These are phyloP conservation scores for Noccaea caerulescens DNA, from an alignment of 345 rosid genomes.

Conservation along the genomic window DNA sequence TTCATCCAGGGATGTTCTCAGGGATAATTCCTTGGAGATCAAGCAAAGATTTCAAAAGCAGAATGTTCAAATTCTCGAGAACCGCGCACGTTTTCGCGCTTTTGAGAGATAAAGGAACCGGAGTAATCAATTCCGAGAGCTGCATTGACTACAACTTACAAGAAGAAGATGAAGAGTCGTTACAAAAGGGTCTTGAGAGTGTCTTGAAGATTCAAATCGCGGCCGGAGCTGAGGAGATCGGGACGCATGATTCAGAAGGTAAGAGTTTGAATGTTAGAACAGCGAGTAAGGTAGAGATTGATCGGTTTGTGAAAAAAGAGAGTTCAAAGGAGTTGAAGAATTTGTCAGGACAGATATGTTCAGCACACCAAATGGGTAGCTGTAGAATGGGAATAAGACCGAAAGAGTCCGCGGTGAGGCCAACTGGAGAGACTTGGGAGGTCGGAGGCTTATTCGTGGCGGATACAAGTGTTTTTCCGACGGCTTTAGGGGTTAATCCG, in stretches of 20 bases:
- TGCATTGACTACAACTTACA: slow-evolving; percentile 55
- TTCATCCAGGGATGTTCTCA: slow-evolving; percentile 88
- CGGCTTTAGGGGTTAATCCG: slow-evolving; percentile 86
- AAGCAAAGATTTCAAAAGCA: slow-evolving; percentile 57
- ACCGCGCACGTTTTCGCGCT: slow-evolving; percentile 71
- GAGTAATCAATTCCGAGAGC: slow-evolving; percentile 45
- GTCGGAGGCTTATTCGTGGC: slow-evolving; percentile 73
- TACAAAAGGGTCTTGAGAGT: slow-evolving; percentile 64
- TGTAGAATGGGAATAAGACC: slow-evolving; percentile 80
- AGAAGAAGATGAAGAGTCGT: slow-evolving; percentile 53
- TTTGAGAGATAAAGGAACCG: slow-evolving; percentile 74
- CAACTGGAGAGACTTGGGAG: slow-evolving; percentile 85
- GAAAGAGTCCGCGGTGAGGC: slow-evolving; percentile 62
- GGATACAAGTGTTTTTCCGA: slow-evolving; percentile 83
- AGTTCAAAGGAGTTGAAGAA: slow-evolving; percentile 54
- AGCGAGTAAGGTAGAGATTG: slow-evolving; percentile 51
- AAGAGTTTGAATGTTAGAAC: slow-evolving; percentile 57
- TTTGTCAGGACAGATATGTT: slow-evolving; percentile 55
- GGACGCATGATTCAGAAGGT: slow-evolving; percentile 65
- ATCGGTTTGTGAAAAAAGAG: slow-evolving; percentile 68
- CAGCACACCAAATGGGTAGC: slow-evolving; percentile 96
- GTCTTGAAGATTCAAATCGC: slow-evolving; percentile 68
- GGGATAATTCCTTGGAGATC: slow-evolving; percentile 74
- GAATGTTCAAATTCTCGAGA: slow-evolving; percentile 70
- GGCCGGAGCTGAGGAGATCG: slow-evolving; percentile 83